Evolutionary conservation across 2,329 filamentous ascomycete species (phyloP), one percentile per base, ranked within the genome.

Genomic region (Ceratocystiopsis brevicomis): DNA sequence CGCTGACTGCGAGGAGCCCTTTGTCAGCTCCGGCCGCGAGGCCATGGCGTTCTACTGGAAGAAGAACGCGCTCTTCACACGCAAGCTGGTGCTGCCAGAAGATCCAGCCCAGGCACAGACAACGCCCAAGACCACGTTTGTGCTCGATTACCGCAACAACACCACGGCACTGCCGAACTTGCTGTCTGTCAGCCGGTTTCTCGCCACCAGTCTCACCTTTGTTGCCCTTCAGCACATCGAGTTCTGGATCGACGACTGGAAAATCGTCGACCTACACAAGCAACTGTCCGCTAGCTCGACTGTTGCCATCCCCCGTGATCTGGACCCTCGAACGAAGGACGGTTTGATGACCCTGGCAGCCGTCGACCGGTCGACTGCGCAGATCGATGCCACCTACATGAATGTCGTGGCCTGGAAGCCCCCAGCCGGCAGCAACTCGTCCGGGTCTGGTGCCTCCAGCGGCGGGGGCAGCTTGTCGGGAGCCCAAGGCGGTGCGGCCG

Each of bases 21-120:
- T 98, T 56, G 82, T 98, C 50, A 90, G 85, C 51, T 96, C 88
- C 1, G 90, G 90, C 1, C 74, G 71, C 48, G 79, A 93, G 60
- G 87, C 86, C 35, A 95, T 98, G 84, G 88, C 88, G 0, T 98
- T 98, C 56, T 98, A 95, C 64, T 98, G 90, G 92, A 96, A 95
- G 59, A 87, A 82, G n/a, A 96, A 96, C 58, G 84, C 85, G 6
- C 70, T 98, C 2, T 96, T 94, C 58, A 98, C 92, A 19, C 81
- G 87, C 53, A 83, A 85, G 52, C 69, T 90, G 18, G 76, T 78
- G 51, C 63, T 95, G 9, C 76, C 81, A 1, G 67, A 47, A 14
- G 45, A 74, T 39, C 32, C 36, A 4, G 36, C 36, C 16, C 25
- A 73, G 73, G 19, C 70, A 85, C 54, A 62, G 68, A 15, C 80